Percentiles rank a stretch among this genome's conserved stretches.
phyloP scores from a whole-genome alignment of 495 filamentous ascomycete species.

The Pyrenopolyporus hunteri region DNA sequence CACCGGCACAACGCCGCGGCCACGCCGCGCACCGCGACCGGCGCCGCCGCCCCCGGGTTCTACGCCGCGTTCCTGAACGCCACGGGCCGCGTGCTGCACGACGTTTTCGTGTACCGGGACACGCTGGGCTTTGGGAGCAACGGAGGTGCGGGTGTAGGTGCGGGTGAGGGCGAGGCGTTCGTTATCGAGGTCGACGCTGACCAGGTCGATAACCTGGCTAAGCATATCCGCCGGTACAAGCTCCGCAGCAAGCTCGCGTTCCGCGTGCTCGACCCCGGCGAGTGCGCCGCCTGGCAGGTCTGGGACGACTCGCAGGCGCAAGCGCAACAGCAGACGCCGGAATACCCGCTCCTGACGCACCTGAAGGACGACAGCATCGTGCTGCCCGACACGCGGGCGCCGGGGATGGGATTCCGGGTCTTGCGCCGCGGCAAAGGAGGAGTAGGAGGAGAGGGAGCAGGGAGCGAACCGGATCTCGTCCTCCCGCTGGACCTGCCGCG shows the following conservation, averaged over 20 bases:
- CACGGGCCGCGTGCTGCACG: conserved; percentile 80
- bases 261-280: conserved; percentile 65
- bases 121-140: conserved; percentile 44
- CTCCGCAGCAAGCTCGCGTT: conserved; percentile 77
- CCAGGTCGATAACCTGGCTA: conserved; percentile 64
- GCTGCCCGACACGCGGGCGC: conserved; percentile 68
- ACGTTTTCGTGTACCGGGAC: conserved; percentile 84
- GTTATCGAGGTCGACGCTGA: conserved; percentile 80
- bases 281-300: conserved; percentile 67
- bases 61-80: conserved; percentile 88
- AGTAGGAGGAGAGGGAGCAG: too few relatives aligned
- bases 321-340: too few relatives aligned
- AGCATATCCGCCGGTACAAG: conserved; percentile 82
- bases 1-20: conserved; percentile 23
- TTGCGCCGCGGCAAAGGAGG: conserved; percentile 58
- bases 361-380: conserved; percentile 42
- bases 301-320: conserved; percentile 68
- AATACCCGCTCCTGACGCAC: not conserved
- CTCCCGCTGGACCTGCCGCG: conserved; percentile 41
- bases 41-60: conserved; percentile 50
- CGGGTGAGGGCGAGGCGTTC: conserved; percentile 58
- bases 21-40: not conserved
- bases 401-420: conserved; percentile 68
- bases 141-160: too few relatives aligned
- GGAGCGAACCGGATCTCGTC: not conserved